A percentile compares a stretch with the other conserved stretches of the same genome.
phyloP scores from a whole-genome alignment of 805 yeast genomes.

The Starmerella stigmatis region DNA sequence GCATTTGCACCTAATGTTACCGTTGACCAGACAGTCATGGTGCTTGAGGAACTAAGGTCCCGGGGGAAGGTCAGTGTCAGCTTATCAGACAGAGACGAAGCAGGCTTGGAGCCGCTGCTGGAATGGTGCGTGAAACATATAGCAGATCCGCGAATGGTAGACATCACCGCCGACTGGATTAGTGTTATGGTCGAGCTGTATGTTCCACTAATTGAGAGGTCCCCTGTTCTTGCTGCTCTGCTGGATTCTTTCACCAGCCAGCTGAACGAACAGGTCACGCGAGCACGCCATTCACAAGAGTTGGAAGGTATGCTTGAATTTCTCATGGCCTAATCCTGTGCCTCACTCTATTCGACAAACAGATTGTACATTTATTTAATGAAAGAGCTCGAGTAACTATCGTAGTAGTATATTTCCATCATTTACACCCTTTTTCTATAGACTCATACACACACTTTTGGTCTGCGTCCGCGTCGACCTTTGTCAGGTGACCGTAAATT shows the following conservation, averaged over 20 bases:
- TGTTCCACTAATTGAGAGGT: slow-evolving; percentile 57
- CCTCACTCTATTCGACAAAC: too few relatives aligned
- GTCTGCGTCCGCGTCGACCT: too few relatives aligned
- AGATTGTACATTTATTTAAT: background rate
- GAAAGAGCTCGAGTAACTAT: too few relatives aligned
- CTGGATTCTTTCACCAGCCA: slow-evolving; percentile 45
- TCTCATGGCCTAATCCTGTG: slow-evolving; percentile 46
- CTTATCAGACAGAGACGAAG: slow-evolving; percentile 72
- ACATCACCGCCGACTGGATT: slow-evolving; percentile 55
- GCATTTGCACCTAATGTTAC: slow-evolving; percentile 74
- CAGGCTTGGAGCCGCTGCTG: slow-evolving; percentile 70
- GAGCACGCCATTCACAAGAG: slow-evolving; percentile 77
- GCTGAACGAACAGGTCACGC: slow-evolving; percentile 57
- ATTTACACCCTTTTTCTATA: too few relatives aligned
- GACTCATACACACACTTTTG: too few relatives aligned
- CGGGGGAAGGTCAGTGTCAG: slow-evolving; percentile 84
- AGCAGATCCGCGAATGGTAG: slow-evolving; percentile 66
- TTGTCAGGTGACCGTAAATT: background rate
- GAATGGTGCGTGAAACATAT: slow-evolving; percentile 70
- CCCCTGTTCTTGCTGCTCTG: slow-evolving; percentile 68
- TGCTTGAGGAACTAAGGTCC: slow-evolving; percentile 72
- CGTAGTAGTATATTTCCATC: too few relatives aligned
- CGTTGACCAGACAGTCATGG: slow-evolving; percentile 69
- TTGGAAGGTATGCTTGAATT: slow-evolving; percentile 90
- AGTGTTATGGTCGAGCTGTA: slow-evolving; percentile 65